phyloP scores from a whole-genome alignment of 1,284 basidiomycete species.

The Pseudozyma tsukubaensis region DNA sequence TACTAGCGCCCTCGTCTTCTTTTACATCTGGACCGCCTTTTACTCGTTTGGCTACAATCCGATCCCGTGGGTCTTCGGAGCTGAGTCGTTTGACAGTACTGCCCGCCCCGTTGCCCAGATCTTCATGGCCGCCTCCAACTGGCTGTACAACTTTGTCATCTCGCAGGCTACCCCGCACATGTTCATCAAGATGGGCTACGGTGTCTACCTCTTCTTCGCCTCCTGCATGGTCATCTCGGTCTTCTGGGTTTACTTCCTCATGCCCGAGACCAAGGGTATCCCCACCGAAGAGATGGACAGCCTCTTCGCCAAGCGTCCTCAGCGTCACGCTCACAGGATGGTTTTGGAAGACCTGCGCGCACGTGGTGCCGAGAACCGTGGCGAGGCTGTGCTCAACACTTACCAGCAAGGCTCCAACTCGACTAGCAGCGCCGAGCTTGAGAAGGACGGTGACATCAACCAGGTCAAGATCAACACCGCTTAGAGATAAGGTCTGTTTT shows the following conservation, averaged over 20 bases:
- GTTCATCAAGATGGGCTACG: constrained; percentile 67
- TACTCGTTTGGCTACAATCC: constrained; percentile 61
- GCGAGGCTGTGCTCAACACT: constrained; percentile 11
- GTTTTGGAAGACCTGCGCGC: constrained; percentile 35
- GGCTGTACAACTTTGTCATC: constrained; percentile 80
- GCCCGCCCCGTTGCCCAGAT: constrained; percentile 85
- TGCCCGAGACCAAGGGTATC: constrained; percentile 81
- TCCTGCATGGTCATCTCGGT: constrained; percentile 76
- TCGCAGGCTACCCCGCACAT: constrained; percentile 54
- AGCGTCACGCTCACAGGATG: constrained; percentile 21
- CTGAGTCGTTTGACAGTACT: constrained; percentile 84
- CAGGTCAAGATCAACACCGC: constrained; percentile 35
- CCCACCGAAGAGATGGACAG: constrained; percentile 77
- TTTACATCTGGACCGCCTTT: constrained; percentile 59
- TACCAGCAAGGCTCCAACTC: constrained; percentile 2
- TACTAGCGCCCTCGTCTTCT: constrained; percentile 43
- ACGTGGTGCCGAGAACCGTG: constrained; percentile 16
- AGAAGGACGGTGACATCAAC: constrained; percentile 26
- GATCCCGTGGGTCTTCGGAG: constrained; percentile 52
- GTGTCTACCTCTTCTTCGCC: constrained; percentile 78
- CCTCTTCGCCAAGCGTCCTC: constrained; percentile 30
- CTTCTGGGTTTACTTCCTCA: constrained; percentile 72
- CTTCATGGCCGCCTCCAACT: constrained; percentile 82
- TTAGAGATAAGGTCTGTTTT: constrained; percentile 1
- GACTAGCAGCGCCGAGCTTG: background rate